phyloP scores from a whole-genome alignment of 2,329 filamentous ascomycete species.

The Emergomyces pasteurianus region DNA sequence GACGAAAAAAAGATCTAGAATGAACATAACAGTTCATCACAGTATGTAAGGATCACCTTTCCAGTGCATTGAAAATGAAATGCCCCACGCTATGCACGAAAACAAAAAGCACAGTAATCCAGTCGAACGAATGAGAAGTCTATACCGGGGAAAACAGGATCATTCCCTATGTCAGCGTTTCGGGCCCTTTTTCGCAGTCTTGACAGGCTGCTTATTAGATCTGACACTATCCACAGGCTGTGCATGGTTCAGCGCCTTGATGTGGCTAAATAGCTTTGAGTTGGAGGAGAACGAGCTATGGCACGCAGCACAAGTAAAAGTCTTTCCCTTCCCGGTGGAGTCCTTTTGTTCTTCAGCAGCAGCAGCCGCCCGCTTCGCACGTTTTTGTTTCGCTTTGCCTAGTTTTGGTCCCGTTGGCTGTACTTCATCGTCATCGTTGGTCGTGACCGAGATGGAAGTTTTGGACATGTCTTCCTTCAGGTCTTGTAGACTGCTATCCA shows the following conservation, averaged over 20 bases:
- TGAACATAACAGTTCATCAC: background rate
- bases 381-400: conserved; percentile 43
- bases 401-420: conserved; percentile 21
- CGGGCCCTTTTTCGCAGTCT: conserved; percentile 6
- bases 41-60: background rate
- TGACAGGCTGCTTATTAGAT: background rate
- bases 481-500: background rate
- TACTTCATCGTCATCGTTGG: conserved; percentile 7
- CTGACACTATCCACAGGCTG: conserved; percentile 28
- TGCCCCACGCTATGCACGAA: background rate
- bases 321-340: background rate
- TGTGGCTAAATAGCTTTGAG: conserved; percentile 61
- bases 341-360: conserved; percentile 13
- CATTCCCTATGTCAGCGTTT: background rate
- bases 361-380: conserved; percentile 34
- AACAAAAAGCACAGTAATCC: background rate
- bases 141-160: background rate
- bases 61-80: background rate
- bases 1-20: background rate
- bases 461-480: conserved; percentile 13
- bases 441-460: conserved; percentile 11
- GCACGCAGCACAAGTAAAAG: conserved; percentile 66
- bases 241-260: conserved; percentile 55
- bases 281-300: conserved; percentile 64
- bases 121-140: background rate